Conservation (phyloP, 768 basidiomycete genomes). For the Russula sp. region DNA sequence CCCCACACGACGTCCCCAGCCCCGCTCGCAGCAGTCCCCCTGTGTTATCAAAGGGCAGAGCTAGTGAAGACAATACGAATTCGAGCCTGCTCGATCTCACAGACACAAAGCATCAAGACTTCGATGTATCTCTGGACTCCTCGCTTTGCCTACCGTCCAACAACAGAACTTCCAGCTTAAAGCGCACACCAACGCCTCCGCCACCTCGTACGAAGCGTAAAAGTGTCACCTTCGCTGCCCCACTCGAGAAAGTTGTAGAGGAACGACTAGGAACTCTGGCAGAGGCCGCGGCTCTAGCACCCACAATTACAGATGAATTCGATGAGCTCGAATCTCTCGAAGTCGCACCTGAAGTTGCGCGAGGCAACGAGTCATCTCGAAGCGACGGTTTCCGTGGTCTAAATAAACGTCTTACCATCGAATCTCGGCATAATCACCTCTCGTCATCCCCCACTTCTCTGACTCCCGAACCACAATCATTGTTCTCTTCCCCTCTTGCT, state of each 20-base stretch:
- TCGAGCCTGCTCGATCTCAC: constrained; percentile 10
- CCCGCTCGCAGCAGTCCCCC: background rate
- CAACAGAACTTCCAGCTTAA: background rate
- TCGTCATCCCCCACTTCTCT: background rate
- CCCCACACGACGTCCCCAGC: background rate
- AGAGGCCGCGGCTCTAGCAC: background rate
- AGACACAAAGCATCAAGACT: constrained; percentile 23
- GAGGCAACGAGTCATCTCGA: background rate
- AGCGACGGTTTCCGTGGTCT: background rate
- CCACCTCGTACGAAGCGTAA: constrained; percentile 17
- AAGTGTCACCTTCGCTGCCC: constrained; percentile 26
- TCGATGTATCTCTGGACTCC: constrained; percentile 22
- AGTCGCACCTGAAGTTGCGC: background rate
- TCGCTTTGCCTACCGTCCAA: constrained; percentile 21
- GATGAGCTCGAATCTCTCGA: constrained; percentile 1
- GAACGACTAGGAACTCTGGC: background rate
- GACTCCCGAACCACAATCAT: background rate
- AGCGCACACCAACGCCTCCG: constrained; percentile 14
- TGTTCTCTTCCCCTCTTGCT: background rate
- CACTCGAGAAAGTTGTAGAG: constrained; percentile 1
- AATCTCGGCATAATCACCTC: background rate
- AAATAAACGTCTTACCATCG: background rate
- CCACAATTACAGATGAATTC: background rate
- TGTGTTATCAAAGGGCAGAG: background rate
- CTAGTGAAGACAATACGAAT: constrained; percentile 5